These are phyloP conservation scores for Iris pallida DNA, from an alignment of 116 monocot genomes.

Conservation along the genomic window DNA sequence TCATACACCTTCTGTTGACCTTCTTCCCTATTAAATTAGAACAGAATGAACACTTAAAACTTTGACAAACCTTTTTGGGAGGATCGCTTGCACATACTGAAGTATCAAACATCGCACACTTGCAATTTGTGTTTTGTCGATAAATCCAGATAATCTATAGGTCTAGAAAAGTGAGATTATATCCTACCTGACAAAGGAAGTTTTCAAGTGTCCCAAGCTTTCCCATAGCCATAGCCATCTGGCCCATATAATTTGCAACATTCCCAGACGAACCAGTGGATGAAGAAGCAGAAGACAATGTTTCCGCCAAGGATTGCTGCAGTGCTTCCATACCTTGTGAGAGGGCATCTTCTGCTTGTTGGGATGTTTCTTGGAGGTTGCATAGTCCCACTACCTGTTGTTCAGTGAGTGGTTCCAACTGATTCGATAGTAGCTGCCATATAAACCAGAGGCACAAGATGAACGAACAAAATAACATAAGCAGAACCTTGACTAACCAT, in stretches of 20 bases:
- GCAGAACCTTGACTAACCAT: not conserved
- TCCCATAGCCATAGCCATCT: conserved; percentile 97
- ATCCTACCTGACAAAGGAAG: conserved; percentile 53
- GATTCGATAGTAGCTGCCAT: conserved; percentile 52
- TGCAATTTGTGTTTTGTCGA: too few species aligned
- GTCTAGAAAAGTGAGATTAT: too few species aligned
- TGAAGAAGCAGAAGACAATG: conserved; percentile 51
- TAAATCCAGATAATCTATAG: too few species aligned
- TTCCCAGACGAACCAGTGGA: conserved; percentile 48
- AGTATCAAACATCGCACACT: too few species aligned
- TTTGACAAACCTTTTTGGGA: too few species aligned
- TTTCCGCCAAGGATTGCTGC: conserved; percentile 71
- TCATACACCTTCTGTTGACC: too few species aligned
- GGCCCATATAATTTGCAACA: conserved; percentile 83
- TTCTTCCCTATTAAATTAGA: too few species aligned
- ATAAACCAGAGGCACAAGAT: not conserved
- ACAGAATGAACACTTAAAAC: too few species aligned
- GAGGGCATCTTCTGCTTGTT: conserved; percentile 74
- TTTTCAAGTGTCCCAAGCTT: conserved; percentile 71
- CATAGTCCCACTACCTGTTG: conserved; percentile 49
- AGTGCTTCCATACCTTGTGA: conserved; percentile 82
- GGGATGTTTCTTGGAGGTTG: conserved; percentile 62
- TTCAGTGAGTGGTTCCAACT: conserved; percentile 69
- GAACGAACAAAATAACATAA: not conserved
- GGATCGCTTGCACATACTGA: too few species aligned